Evolutionary conservation across 164 flowering plant genomes (phyloP), one percentile per base, ranked within the genome.

Genomic region (Magnolia officinalis): DNA sequence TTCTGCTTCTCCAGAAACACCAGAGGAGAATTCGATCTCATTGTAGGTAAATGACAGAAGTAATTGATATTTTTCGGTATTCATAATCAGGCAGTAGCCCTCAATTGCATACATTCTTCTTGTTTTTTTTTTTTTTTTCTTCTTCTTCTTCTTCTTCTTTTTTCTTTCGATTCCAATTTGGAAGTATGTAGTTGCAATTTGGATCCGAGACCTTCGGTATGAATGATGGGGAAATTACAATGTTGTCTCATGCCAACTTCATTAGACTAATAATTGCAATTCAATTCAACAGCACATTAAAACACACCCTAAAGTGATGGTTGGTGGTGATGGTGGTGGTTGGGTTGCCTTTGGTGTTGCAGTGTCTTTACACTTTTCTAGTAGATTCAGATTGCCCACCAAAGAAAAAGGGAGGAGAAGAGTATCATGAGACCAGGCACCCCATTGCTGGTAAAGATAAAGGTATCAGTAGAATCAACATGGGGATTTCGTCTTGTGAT

Each of bases 371-470:
- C 59, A 19, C 73, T 71, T 71, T 71, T 71, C 19, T 51, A 71
- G 10, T 20, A 21, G 51, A 70, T 70, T n/a, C 72, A 70, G 51
- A 10, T 70, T 70, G 72, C 72, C 51, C 72, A 70, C 51, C 51
- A 11, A 31, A 19, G 72, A 31, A 31, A 70, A 70, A 26, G 72
- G 18, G 37, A 18, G 20, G 18, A 9, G 14, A 11, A 1, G n/a
- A 10, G 20, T 70, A 31, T 45, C 51, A 50, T n/a, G 58, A 21
- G 21, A 71, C 21, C 49, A 50, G 61, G 59, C 26, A 52, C 9
- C 26, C 49, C 49, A 50, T 9, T 11, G 8, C 13, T 50, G 58
- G 87, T 74, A 90, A 82, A 50, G 90, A 90, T 64, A 64, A 64
- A 64, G 67, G 67, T 20, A 21, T 64, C 10, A 11, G 19, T 55